Evolutionary conservation across 1,139 yeast genomes (phyloP).

Genomic region (Sugiyamaella xylanicola): DNA sequence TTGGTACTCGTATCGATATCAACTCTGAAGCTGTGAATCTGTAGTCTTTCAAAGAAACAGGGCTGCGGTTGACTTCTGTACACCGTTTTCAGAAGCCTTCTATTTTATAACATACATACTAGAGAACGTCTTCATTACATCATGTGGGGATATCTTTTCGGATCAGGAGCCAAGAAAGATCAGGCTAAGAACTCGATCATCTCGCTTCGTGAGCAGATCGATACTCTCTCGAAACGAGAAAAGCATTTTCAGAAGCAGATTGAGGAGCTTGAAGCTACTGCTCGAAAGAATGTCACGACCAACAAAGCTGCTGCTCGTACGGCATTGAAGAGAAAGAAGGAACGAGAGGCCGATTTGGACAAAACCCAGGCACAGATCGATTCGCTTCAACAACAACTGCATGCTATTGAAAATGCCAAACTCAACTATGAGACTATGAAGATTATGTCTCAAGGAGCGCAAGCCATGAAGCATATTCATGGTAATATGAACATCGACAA

Average conservation of each 20-base stretch:
- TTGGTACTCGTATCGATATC: no score
- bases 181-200: conserved; percentile 92
- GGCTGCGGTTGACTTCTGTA: no score
- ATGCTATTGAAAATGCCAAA: conserved; percentile 91
- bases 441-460: conserved; percentile 98
- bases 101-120: no score
- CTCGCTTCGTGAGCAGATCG: conserved; percentile 84
- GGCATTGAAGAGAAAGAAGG: conserved; percentile 87
- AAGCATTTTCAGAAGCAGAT: conserved; percentile 81
- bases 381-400: conserved; percentile 83
- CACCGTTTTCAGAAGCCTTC: no score
- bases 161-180: conserved; percentile 66
- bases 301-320: conserved; percentile 80
- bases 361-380: conserved; percentile 88
- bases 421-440: conserved; percentile 96
- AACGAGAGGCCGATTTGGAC: conserved; percentile 70
- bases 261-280: conserved; percentile 76
- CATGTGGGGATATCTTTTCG: conserved; percentile 53
- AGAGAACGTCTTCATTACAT: no score
- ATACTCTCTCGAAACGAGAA: conserved; percentile 82
- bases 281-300: conserved; percentile 68
- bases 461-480: conserved; percentile 95
- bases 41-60: no score
- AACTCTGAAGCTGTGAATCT: no score
- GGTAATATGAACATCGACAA: conserved; percentile 94